Base-by-base conservation (phyloP, 2,329 filamentous ascomycete species). In the Penicillium sp. region DNA sequence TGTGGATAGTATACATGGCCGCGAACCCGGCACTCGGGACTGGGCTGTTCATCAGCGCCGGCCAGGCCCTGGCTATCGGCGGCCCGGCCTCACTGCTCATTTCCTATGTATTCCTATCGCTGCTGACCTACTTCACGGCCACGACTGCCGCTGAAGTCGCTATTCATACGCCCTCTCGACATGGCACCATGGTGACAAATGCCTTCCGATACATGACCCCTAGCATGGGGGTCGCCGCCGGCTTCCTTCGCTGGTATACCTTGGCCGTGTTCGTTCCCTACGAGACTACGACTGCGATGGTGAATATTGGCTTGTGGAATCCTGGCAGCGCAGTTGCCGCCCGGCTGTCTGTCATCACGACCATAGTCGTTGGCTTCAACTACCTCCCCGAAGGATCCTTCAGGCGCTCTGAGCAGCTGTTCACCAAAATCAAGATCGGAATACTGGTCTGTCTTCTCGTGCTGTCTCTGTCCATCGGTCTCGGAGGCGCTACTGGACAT, bases 211-310 rank as follows among this genome's bases (percentile, higher is more conserved):
- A 73, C 47, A 63, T 67, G 24, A 70, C 69, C 23, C 61, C 59
- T 37, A 71, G 68, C 41, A 46, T 72, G 44, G 69, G 66, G 6
- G 72, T 74, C 47, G 63, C 71, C 13, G 59, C 70, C 13, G 65
- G 66, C 24, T 71, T 68, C 44, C 63, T 72, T 29, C 75, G 76
- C 43, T 77, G 75, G 75, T 76, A 74, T 46, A 65, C 71, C 1
- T 56, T 70, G 38, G 68, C 73, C 3, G 69, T 77, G 49, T 66
- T 75, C 27, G 68, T 77, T 2, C 75, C 72, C 46, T 78, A 80
- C 52, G 83, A 87, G 66, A 82, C 86, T 50, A 81, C 80, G 0
- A 83, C 82, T n/a, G 81, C 82, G 25, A 78, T 81, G 56, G 78
- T 85, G 25, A 75, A 86, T 29, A 80, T 86, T 56, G 70, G 80